Conservation (phyloP, 306 rosid genomes). For the Pterocarpus macrocarpus region DNA sequence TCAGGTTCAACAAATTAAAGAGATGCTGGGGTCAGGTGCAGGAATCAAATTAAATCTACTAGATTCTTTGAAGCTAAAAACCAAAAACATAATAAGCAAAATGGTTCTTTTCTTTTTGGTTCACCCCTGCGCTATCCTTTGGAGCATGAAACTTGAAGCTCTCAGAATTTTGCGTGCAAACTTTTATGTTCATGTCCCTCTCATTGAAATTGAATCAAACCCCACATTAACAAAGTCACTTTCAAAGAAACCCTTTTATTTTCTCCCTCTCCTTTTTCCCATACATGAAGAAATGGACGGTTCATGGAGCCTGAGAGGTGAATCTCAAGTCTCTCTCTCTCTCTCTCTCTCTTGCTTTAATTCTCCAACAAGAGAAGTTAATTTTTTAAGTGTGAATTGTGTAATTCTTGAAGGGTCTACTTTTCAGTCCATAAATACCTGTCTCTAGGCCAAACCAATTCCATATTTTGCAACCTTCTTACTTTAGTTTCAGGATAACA, state of each 20-base stretch:
- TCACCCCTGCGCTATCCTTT: neutral
- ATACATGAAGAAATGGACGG: conserved; percentile 63
- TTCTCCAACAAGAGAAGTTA: conserved; percentile 47
- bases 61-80: conserved; percentile 43
- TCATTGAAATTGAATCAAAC: conserved; percentile 43
- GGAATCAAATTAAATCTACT: neutral
- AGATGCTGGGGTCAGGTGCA: neutral
- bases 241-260: conserved; percentile 57
- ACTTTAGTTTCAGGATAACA: conserved; percentile 37
- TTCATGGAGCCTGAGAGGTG: conserved; percentile 57
- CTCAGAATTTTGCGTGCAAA: conserved; percentile 42
- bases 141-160: conserved; percentile 4
- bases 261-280: conserved; percentile 55
- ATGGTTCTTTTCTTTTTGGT: conserved; percentile 28
- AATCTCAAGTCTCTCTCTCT: conserved; percentile 32
- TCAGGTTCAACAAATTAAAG: conserved; percentile 8
- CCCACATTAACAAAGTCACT: conserved; percentile 53
- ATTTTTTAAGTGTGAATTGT: conserved; percentile 48
- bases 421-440: conserved; percentile 63
- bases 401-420: conserved; percentile 72
- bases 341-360: conserved; percentile 32
- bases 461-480: conserved; percentile 58
- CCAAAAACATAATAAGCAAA: conserved; percentile 36
- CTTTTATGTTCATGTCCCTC: conserved; percentile 45
- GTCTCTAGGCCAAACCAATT: conserved; percentile 56